Percentiles rank a stretch among this genome's conserved stretches.
Conservation (phyloP, 257 asterid genomes). For the Scutellaria minor region DNA sequence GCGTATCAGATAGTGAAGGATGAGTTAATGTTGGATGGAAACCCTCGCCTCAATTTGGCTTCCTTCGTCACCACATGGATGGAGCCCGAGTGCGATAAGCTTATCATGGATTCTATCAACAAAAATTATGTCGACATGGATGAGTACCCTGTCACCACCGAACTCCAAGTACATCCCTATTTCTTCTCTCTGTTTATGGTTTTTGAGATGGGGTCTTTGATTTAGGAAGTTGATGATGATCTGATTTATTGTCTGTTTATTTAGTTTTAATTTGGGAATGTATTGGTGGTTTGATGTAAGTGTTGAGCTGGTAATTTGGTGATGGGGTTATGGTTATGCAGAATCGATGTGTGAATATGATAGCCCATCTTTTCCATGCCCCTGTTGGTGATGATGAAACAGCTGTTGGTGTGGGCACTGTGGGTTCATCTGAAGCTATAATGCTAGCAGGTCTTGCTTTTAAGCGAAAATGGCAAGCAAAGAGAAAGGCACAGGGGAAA, state of each 20-base stretch:
- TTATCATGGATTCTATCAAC: conserved; percentile 61
- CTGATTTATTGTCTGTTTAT: too few relatives aligned
- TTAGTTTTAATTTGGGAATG: background rate
- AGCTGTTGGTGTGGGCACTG: conserved; percentile 78
- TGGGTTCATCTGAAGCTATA: conserved; percentile 87
- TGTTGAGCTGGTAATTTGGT: background rate
- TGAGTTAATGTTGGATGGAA: conserved; percentile 78
- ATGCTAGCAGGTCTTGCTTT: conserved; percentile 93
- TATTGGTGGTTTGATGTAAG: conserved; percentile 5
- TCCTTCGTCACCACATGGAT: conserved; percentile 86
- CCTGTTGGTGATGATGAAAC: conserved; percentile 62
- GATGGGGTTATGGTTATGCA: conserved; percentile 34
- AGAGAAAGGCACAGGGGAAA: conserved; percentile 61
- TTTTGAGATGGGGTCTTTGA: background rate
- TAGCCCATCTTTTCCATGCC: conserved; percentile 80
- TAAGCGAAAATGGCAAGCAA: conserved; percentile 80
- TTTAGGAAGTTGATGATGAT: background rate
- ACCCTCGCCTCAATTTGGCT: conserved; percentile 76
- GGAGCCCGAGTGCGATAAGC: conserved; percentile 82
- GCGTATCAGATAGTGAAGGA: conserved; percentile 77
- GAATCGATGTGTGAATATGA: conserved; percentile 79
- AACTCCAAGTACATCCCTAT: conserved; percentile 53
- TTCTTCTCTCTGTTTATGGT: background rate
- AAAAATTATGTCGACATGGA: conserved; percentile 87
- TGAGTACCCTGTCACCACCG: conserved; percentile 83